A percentile compares a stretch with the other conserved stretches of the same genome.
Evolutionary conservation across 2,329 filamentous ascomycete genomes (phyloP).

Genomic region (Chalara sp.): DNA sequence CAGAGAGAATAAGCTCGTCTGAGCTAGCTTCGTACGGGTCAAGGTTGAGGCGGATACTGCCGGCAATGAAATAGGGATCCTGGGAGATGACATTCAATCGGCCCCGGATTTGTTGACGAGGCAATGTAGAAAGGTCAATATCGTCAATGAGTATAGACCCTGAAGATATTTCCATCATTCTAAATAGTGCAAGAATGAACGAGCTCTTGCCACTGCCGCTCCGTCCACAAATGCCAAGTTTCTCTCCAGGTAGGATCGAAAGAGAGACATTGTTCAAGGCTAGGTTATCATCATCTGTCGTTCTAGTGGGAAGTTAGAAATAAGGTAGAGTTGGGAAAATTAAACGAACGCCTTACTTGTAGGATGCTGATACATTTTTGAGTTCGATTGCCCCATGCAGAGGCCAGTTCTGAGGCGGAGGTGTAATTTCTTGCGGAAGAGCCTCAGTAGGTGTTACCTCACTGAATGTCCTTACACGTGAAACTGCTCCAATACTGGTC

Average conservation of each 20-base stretch:
- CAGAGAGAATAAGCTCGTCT: slow-evolving; percentile 36
- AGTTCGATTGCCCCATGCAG: slow-evolving; percentile 27
- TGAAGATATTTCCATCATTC: slow-evolving; percentile 37
- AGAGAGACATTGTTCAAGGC: slow-evolving; percentile 29
- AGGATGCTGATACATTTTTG: slow-evolving; percentile 23
- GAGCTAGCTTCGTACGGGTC: slow-evolving; percentile 33
- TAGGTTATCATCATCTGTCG: slow-evolving; percentile 12
- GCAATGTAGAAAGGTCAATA: slow-evolving; percentile 37
- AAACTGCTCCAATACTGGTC: slow-evolving; percentile 22
- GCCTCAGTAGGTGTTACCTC: slow-evolving; percentile 13
- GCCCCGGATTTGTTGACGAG: slow-evolving; percentile 38
- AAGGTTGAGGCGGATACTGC: slow-evolving; percentile 40
- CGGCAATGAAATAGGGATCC: slow-evolving; percentile 42
- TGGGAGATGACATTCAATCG: slow-evolving; percentile 36
- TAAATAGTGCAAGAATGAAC: slow-evolving; percentile 40
- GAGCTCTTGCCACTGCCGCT: slow-evolving; percentile 34
- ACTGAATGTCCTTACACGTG: slow-evolving; percentile 15
- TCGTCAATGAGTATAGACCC: slow-evolving; percentile 40
- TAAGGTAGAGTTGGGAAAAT: neutral
- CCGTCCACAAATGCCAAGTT: slow-evolving; percentile 42
- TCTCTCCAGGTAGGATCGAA: slow-evolving; percentile 45
- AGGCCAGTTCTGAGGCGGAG: slow-evolving; percentile 17
- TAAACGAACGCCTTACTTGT: slow-evolving; percentile 20
- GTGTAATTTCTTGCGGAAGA: slow-evolving; percentile 7
- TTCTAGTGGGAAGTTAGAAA: neutral